Base-by-base conservation (phyloP, 2,329 filamentous ascomycete species). In the Colletotrichum sp. region DNA sequence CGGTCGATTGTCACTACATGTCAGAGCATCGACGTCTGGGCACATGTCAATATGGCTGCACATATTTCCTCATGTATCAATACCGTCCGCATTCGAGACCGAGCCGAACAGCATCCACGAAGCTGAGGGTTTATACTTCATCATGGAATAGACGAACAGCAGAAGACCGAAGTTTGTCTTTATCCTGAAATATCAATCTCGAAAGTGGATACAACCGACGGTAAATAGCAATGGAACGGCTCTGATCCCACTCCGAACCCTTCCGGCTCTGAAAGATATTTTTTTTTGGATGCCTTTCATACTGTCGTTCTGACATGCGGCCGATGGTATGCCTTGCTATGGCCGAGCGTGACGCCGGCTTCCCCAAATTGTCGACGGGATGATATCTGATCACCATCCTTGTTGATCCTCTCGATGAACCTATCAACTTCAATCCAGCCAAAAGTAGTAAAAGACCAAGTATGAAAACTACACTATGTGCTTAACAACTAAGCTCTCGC, bases 161-260 rank as follows among this genome's bases (percentile, higher is more conserved):
- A 13, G n/a, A 5, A 5, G 44, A 22, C n/a, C 10, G 0, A 52
- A 24, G n/a, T 52, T 52, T 52, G n/a, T 7, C 1, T 22, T 13
- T 0, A n/a, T 22, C 2, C n/a, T 24, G 10, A 4, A 52, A 3
- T 22, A 13, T 52, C 44, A 3, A 52, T 52, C n/a, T 52, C n/a
- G 44, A 5, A 22, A 4, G 12, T 1, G 12, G 12, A 52, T 52
- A 3, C 2, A 13, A 0, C n/a, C 2, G 6, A 22, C 6, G 0
- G n/a, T 52, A n/a, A 2, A 8, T 12, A 13, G 12, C 2, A 13
- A 13, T 22, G 1, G 36, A 44, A 6, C 16, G 18, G 7, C 2
- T 22, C 44, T 3, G 10, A 12, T 12, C n/a, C n/a, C 12, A 10
- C 9, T 7, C 2, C n/a, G 44, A 48, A 1, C 12, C 44, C 44